Evolutionary conservation across 1,139 yeast genomes (phyloP).

Genomic region (Blastobotrys persicus): DNA sequence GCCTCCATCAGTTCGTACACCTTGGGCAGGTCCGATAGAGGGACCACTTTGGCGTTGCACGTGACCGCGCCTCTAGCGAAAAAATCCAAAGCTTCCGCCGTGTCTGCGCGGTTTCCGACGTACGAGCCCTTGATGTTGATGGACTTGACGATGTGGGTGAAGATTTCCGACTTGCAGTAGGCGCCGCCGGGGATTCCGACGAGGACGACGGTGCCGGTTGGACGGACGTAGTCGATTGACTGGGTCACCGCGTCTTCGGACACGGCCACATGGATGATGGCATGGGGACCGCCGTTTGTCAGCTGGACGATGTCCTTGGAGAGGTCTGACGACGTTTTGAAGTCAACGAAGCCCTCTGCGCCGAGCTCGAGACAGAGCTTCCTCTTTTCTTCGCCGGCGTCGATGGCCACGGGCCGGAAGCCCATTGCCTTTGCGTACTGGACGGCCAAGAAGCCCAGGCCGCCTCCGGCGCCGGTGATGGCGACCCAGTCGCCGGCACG

Average conservation of each 20-base stretch:
- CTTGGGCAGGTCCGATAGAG: conserved; percentile 56
- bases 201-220: conserved; percentile 73
- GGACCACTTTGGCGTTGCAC: conserved; percentile 66
- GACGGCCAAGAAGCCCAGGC: conserved; percentile 75
- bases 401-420: conserved; percentile 70
- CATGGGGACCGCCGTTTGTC: conserved; percentile 78
- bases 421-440: conserved; percentile 87
- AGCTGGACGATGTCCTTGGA: conserved; percentile 50
- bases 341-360: conserved; percentile 70
- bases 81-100: conserved; percentile 75
- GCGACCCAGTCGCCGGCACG: conserved; percentile 77
- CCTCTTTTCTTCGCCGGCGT: conserved; percentile 68
- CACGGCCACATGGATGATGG: conserved; percentile 76
- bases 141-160: conserved; percentile 63
- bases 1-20: conserved; percentile 67
- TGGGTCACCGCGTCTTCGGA: conserved; percentile 69
- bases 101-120: conserved; percentile 79
- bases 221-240: conserved; percentile 67
- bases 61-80: conserved; percentile 65
- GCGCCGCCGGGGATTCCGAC: conserved; percentile 82
- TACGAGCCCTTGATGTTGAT: conserved; percentile 69
- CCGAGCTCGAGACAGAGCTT: conserved; percentile 56
- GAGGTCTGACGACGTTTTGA: conserved; percentile 45
- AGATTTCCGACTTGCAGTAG: conserved; percentile 57
- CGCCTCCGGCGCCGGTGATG: conserved; percentile 83